These are phyloP conservation scores for Hanseniaspora sp. DNA, from an alignment of 1,139 yeast genomes.

Conservation along the genomic window DNA sequence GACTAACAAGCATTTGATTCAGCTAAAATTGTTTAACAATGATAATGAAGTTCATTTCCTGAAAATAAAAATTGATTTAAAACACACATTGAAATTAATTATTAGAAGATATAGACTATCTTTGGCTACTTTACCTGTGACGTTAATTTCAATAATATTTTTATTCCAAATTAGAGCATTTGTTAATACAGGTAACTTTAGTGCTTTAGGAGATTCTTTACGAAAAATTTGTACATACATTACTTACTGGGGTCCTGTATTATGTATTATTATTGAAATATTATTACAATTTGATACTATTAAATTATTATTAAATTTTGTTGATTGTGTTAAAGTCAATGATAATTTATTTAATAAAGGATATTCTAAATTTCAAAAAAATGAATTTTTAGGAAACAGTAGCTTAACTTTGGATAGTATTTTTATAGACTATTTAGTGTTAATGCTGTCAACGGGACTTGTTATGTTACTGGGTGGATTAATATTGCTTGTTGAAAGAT, in stretches of 20 bases:
- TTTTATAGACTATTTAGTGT: conserved; percentile 1
- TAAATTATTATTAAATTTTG: conserved; percentile 30
- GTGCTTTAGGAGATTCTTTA: conserved; percentile 43
- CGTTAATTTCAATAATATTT: conserved; percentile 37
- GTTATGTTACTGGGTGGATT: not conserved
- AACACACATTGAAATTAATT: conserved; percentile 37
- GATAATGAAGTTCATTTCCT: conserved; percentile 31
- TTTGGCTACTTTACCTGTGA: conserved; percentile 46
- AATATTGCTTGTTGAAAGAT: not conserved
- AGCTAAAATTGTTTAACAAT: conserved; percentile 24
- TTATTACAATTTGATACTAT: conserved; percentile 27
- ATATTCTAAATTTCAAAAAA: not conserved
- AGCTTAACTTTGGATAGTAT: not conserved
- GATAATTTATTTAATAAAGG: conserved; percentile 9
- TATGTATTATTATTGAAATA: conserved; percentile 33
- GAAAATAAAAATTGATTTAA: conserved; percentile 26
- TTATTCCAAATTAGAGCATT: conserved; percentile 39
- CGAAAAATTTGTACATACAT: conserved; percentile 22
- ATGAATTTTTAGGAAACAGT: conserved; percentile 11
- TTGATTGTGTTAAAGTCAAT: conserved; percentile 44
- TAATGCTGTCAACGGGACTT: not conserved
- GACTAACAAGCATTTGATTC: conserved; percentile 20
- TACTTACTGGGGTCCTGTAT: conserved; percentile 20
- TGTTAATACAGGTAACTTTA: conserved; percentile 35
- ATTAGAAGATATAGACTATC: conserved; percentile 56